phyloP scores from a whole-genome alignment of 2,329 filamentous ascomycete species.

The Neocucurbitaria cava region DNA sequence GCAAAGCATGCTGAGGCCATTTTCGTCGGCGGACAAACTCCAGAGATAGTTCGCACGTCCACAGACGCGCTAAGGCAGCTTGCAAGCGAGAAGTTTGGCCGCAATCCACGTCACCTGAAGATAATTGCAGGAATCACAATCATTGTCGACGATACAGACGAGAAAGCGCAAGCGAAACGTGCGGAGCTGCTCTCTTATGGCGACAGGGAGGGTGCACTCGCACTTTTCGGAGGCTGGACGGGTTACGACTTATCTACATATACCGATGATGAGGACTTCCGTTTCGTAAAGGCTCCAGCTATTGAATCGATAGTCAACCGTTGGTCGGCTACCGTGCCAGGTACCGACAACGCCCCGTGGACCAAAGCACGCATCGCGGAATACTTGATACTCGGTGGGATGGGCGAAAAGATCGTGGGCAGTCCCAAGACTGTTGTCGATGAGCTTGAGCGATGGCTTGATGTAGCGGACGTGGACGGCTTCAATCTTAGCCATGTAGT shows the following conservation, averaged over 20 bases:
- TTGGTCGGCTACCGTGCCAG: constrained; percentile 18
- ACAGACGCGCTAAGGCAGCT: constrained; percentile 66
- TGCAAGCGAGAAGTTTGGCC: constrained; percentile 60
- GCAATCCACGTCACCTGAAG: constrained; percentile 67
- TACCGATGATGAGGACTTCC: constrained; percentile 4
- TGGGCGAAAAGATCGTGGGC: constrained; percentile 58
- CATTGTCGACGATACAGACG: constrained; percentile 68
- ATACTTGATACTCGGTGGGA: constrained; percentile 69
- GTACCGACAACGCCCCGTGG: constrained; percentile 63
- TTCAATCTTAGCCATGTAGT: constrained; percentile 66
- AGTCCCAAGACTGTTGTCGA: constrained; percentile 69
- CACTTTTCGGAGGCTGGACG: constrained; percentile 75
- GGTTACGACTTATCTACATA: constrained; percentile 67
- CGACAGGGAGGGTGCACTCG: constrained; percentile 68
- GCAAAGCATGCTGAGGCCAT: constrained; percentile 73
- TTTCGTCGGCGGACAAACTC: constrained; percentile 63
- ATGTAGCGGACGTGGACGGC: constrained; percentile 72
- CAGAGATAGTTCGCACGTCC: constrained; percentile 62
- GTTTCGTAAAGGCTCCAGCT: background rate
- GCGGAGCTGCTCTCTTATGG: constrained; percentile 54
- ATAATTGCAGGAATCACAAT: constrained; percentile 69
- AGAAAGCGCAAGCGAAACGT: constrained; percentile 68
- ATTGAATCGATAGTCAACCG: constrained; percentile 14
- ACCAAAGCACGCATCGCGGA: constrained; percentile 71
- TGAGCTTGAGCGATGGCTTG: constrained; percentile 68